Base-by-base conservation (phyloP, 441 rosid genomes). In the Francoa sonchifolia region DNA sequence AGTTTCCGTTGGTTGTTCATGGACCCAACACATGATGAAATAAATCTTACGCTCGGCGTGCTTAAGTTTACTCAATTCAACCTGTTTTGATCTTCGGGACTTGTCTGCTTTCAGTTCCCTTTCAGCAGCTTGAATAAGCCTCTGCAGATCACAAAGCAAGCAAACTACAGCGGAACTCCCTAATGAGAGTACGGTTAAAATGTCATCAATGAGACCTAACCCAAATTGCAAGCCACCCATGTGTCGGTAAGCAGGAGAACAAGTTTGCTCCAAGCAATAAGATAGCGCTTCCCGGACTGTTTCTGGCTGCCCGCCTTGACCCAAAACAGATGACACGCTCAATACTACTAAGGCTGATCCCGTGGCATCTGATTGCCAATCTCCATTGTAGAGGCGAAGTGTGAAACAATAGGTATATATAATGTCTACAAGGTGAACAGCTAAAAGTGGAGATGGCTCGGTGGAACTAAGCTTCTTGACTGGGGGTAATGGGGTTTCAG, bases 11-110 rank as follows among this genome's bases (percentile, higher is more conserved):
- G 70, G 62, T 67, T 82, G 98, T 52, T 76, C 93, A 32, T 74
- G 73, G 48, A 76, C 94, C 98, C 94, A 85, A 61, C 98, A 82
- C 77, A 80, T 77, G 3, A 82, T 52, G 62, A 79, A 89, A 63
- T 65, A 76, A 32, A 77, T 62, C 61, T 85, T 85, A 65, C 79
- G 72, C 50, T 74, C 89, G 0, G 82, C 82, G 19, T 62, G 75
- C 69, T 79, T 82, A 18, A 85, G 64, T 66, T 73, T 79, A 21
- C 29, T 26, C 29, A 1, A 1, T 10, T 10, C 29, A 26, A 10
- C 29, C 29, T 26, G 29, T 5, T 5, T 26, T 10, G 9, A 10
- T 26, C 29, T 26, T 10, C 9, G 29, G 9, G 29, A 26, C 8
- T 26, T 5, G 9, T 7, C 76, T 6, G 48, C 54, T 32, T 62